Percentiles rank a stretch among this genome's conserved stretches.
These are phyloP conservation scores for Cadophora sp. DNA, from an alignment of 2,329 filamentous ascomycete species.

Conservation along the genomic window DNA sequence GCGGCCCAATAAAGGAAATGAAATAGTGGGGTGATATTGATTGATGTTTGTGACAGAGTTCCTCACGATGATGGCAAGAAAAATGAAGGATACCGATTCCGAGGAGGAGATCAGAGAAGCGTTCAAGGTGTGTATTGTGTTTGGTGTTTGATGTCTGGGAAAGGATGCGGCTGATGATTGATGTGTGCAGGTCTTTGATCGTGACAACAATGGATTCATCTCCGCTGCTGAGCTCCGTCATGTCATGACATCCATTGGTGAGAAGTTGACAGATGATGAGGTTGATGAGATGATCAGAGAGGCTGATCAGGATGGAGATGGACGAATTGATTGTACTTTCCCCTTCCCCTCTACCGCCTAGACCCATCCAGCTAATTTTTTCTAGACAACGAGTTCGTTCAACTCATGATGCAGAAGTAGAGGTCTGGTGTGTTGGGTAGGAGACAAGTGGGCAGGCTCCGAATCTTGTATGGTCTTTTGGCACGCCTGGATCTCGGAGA, in stretches of 20 bases:
- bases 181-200: slow-evolving; percentile 71
- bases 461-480: slow-evolving; percentile 29
- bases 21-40: slow-evolving; percentile 32
- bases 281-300: slow-evolving; percentile 94
- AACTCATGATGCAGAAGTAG: slow-evolving; percentile 96
- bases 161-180: slow-evolving; percentile 19
- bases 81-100: slow-evolving; percentile 93
- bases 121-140: slow-evolving; percentile 69
- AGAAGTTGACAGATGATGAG: slow-evolving; percentile 90
- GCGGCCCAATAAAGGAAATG: not conserved
- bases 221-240: slow-evolving; percentile 87
- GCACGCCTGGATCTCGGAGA: slow-evolving; percentile 25
- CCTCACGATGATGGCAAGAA: slow-evolving; percentile 91
- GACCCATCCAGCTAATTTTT: slow-evolving; percentile 34
- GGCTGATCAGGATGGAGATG: slow-evolving; percentile 88
- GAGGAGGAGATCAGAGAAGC: slow-evolving; percentile 91
- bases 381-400: slow-evolving; percentile 88
- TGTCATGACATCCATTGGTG: slow-evolving; percentile 91
- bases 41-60: slow-evolving; percentile 67
- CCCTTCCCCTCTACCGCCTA: slow-evolving; percentile 27
- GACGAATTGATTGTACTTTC: slow-evolving; percentile 79
- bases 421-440: slow-evolving; percentile 28
- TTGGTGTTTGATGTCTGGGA: not conserved
- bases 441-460: slow-evolving; percentile 31
- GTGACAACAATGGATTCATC: slow-evolving; percentile 92